phyloP scores from a whole-genome alignment of 225 moss, liverwort and hornwort species.

The Bryum argenteum region DNA sequence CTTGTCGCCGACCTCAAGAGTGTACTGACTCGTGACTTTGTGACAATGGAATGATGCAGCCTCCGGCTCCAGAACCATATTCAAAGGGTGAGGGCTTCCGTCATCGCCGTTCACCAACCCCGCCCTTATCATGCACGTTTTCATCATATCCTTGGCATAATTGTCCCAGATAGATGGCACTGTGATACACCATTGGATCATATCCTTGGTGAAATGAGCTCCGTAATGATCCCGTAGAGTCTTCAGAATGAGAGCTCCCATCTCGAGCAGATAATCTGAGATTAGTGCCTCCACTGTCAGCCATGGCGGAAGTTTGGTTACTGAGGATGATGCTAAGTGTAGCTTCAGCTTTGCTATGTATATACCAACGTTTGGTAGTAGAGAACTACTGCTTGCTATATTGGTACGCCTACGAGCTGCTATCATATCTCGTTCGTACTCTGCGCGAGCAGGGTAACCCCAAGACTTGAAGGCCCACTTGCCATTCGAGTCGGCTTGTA shows the following conservation, averaged over 20 bases:
- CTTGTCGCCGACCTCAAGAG: constrained; percentile 48
- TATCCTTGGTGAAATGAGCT: constrained; percentile 28
- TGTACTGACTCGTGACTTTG: constrained; percentile 23
- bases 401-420: constrained; percentile 17
- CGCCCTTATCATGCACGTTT: constrained; percentile 25
- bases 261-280: constrained; percentile 52
- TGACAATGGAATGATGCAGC: constrained; percentile 65
- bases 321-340: constrained; percentile 42
- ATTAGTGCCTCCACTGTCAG: constrained; percentile 42
- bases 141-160: constrained; percentile 40
- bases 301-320: constrained; percentile 42
- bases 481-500: constrained; percentile 21
- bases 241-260: constrained; percentile 36
- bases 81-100: constrained; percentile 51
- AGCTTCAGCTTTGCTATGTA: constrained; percentile 55
- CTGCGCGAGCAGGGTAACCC: constrained; percentile 57
- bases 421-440: constrained; percentile 28
- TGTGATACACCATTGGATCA: constrained; percentile 61
- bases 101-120: constrained; percentile 52
- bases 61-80: constrained; percentile 60
- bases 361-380: constrained; percentile 31
- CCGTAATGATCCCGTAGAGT: constrained; percentile 36
- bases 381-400: constrained; percentile 31
- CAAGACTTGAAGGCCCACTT: constrained; percentile 48
- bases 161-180: constrained; percentile 60